A percentile compares a stretch with the other conserved stretches of the same genome.
Conservation (phyloP, 2,329 filamentous ascomycete species). For the Microdochium paspali region DNA sequence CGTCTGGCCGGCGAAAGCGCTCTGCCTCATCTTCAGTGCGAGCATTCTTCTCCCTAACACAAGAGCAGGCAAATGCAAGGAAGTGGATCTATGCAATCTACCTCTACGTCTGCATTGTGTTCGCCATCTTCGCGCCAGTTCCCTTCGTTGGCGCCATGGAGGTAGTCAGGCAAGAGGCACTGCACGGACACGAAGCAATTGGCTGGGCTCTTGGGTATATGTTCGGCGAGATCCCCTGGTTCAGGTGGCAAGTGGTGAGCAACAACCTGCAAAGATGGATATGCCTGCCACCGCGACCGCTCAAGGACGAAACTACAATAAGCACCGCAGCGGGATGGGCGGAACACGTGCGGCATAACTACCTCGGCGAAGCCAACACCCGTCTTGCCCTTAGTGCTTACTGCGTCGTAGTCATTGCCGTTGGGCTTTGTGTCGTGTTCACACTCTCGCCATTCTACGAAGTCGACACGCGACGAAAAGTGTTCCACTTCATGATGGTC, state of each 20-base stretch:
- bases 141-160: conserved; percentile 51
- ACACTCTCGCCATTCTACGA: conserved; percentile 69
- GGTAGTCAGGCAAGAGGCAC: conserved; percentile 57
- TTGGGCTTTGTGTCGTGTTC: conserved; percentile 68
- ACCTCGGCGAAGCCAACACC: conserved; percentile 68
- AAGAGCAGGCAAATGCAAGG: conserved; percentile 62
- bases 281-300: conserved; percentile 46
- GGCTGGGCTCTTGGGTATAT: conserved; percentile 90
- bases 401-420: conserved; percentile 58
- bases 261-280: conserved; percentile 68
- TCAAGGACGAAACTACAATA: conserved; percentile 23
- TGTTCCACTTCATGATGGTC: conserved; percentile 98
- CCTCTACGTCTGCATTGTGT: conserved; percentile 59
- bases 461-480: conserved; percentile 91
- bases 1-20: conserved; percentile 57
- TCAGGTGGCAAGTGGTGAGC: conserved; percentile 63
- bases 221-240: conserved; percentile 64
- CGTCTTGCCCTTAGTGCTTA: conserved; percentile 70
- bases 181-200: conserved; percentile 69
- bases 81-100: conserved; percentile 81
- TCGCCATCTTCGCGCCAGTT: conserved; percentile 50
- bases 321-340: conserved; percentile 39
- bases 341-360: conserved; percentile 52
- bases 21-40: conserved; percentile 54
- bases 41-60: conserved; percentile 72